These are phyloP conservation scores for Phellopilus nigrolimitatus DNA, from an alignment of 1,284 basidiomycete genomes.

Conservation along the genomic window DNA sequence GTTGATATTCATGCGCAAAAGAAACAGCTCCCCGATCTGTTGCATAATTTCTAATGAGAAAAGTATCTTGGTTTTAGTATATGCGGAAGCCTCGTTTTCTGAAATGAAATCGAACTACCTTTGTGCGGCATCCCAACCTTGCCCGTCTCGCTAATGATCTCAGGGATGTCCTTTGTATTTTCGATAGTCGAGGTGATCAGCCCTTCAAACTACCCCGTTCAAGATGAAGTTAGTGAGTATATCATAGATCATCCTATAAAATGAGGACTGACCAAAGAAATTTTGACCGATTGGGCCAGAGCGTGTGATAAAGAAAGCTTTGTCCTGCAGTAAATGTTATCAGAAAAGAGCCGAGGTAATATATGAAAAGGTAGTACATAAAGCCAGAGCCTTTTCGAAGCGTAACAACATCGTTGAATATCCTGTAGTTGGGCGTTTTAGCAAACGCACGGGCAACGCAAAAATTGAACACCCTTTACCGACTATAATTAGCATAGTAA, in stretches of 20 bases:
- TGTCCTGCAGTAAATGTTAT: constrained; percentile 55
- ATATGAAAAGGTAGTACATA: constrained; percentile 52
- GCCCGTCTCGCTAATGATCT: constrained; percentile 88
- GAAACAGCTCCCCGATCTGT: constrained; percentile 93
- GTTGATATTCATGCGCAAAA: constrained; percentile 92
- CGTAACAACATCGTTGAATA: constrained; percentile 98
- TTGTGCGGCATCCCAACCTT: constrained; percentile 88
- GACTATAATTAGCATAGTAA: constrained; percentile 95
- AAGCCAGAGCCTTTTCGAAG: constrained; percentile 91
- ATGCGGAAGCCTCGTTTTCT: constrained; percentile 5
- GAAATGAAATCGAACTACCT: constrained; percentile 35
- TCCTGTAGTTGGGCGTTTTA: constrained; percentile 43
- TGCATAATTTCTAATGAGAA: constrained; percentile 87
- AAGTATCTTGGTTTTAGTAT: constrained; percentile 29
- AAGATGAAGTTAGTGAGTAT: not conserved
- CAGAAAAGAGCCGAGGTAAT: constrained; percentile 9
- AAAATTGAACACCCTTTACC: constrained; percentile 44
- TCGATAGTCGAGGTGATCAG: constrained; percentile 92
- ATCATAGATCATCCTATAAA: not conserved
- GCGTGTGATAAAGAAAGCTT: constrained; percentile 94
- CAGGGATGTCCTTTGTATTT: constrained; percentile 94
- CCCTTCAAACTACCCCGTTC: constrained; percentile 71
- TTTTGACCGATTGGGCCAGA: constrained; percentile 94
- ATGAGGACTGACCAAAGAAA: constrained; percentile 72
- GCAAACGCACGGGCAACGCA: constrained; percentile 15